A percentile compares a stretch with the other conserved stretches of the same genome.
Evolutionary conservation across 2,329 filamentous ascomycete species (phyloP).

Genomic region (Aspergillus japonicus): DNA sequence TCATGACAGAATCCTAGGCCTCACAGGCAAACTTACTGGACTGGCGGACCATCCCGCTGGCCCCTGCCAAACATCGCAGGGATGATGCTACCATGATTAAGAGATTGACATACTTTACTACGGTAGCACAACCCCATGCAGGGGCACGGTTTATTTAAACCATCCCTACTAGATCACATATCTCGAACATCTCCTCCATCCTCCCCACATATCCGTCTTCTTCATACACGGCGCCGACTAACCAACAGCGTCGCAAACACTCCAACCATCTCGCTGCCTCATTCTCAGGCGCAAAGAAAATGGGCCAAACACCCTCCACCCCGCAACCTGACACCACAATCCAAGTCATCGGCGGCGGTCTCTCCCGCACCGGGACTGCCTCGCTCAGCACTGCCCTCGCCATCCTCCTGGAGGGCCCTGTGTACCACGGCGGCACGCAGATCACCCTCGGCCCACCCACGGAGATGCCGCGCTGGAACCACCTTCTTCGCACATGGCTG

Average conservation of each 20-base stretch:
- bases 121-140: too few relatives aligned
- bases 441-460: slow-evolving; percentile 20
- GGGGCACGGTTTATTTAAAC: background rate
- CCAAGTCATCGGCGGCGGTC: slow-evolving; percentile 29
- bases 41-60: too few relatives aligned
- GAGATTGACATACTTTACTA: too few relatives aligned
- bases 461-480: slow-evolving; percentile 25
- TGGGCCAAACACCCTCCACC: slow-evolving; percentile 7
- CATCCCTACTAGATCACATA: too few relatives aligned
- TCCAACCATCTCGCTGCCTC: too few relatives aligned
- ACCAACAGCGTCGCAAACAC: background rate
- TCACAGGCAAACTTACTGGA: too few relatives aligned
- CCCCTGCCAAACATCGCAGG: too few relatives aligned
- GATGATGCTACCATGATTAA: too few relatives aligned
- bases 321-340: slow-evolving; percentile 12
- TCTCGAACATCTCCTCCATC: too few relatives aligned
- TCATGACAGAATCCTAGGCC: too few relatives aligned
- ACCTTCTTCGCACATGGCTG: slow-evolving; percentile 9
- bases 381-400: slow-evolving; percentile 51
- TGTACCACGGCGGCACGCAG: slow-evolving; percentile 52
- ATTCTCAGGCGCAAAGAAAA: background rate
- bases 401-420: slow-evolving; percentile 50
- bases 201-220: too few relatives aligned
- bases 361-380: slow-evolving; percentile 51
- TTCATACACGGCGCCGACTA: too few relatives aligned